Percentiles rank a stretch among this genome's conserved stretches.
phyloP scores from a whole-genome alignment of 352 stramenopile species.

The Pythium grandisporangium region DNA sequence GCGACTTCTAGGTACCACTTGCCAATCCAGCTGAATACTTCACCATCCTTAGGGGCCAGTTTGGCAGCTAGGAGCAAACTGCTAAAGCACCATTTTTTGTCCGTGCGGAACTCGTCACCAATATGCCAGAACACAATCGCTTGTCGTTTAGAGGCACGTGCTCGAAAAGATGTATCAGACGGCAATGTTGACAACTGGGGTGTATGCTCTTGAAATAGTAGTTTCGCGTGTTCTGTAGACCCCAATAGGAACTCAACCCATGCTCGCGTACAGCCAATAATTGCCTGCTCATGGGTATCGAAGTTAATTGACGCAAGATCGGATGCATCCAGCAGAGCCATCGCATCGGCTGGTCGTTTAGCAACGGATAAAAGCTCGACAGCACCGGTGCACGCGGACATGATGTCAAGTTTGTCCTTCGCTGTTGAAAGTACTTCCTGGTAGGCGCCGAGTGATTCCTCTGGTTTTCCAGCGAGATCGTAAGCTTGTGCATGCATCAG shows the following conservation, averaged over 20 bases:
- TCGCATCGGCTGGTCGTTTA: constrained; percentile 17
- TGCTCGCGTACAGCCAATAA: constrained; percentile 22
- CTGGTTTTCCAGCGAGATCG: constrained; percentile 34
- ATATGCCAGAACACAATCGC: constrained; percentile 74
- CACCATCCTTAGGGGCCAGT: constrained; percentile 45
- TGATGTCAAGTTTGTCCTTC: constrained; percentile 9
- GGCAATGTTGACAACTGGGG: constrained; percentile 16
- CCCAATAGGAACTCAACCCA: constrained; percentile 27
- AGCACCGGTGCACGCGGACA: constrained; percentile 23
- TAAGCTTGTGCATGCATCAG: constrained; percentile 49
- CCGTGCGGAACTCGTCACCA: constrained; percentile 26
- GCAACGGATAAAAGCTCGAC: constrained; percentile 37
- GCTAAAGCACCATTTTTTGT: constrained; percentile 57
- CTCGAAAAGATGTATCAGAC: constrained; percentile 11
- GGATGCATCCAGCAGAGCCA: constrained; percentile 20
- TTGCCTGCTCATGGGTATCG: too few relatives aligned
- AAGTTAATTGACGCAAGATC: too few relatives aligned
- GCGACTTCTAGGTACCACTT: constrained; percentile 66
- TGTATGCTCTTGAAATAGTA: constrained; percentile 25
- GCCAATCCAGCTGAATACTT: constrained; percentile 66
- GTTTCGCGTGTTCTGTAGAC: constrained; percentile 21
- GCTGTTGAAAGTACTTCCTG: constrained; percentile 8
- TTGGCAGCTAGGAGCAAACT: constrained; percentile 67
- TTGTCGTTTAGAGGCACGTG: constrained; percentile 49
- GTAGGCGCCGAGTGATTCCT: constrained; percentile 40